A percentile compares a stretch with the other conserved stretches of the same genome.
Evolutionary conservation across 257 asterid species (phyloP).

Genomic region (Echium plantagineum): DNA sequence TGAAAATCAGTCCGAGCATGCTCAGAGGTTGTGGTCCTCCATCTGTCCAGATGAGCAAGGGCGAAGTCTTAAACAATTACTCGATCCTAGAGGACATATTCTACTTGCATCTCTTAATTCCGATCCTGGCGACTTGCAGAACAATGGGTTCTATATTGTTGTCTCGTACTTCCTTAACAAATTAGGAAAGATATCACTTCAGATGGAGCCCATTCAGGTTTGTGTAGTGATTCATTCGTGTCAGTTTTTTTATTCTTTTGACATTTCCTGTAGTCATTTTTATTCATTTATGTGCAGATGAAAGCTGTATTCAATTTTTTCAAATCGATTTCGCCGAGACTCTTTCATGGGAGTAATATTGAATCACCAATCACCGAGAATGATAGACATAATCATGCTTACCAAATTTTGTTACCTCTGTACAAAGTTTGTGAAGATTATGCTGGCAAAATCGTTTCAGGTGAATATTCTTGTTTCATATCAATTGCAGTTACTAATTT

Average conservation of each 20-base stretch:
- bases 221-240: neutral
- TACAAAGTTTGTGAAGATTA: conserved; percentile 72
- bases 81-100: conserved; percentile 65
- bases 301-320: conserved; percentile 59
- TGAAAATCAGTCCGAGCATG: conserved; percentile 23
- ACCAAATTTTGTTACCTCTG: conserved; percentile 62
- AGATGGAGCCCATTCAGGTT: conserved; percentile 68
- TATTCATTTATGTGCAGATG: conserved; percentile 44
- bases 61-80: conserved; percentile 36
- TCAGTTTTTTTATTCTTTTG: neutral
- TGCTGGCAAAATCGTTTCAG: conserved; percentile 68
- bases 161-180: conserved; percentile 65
- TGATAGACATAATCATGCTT: conserved; percentile 41
- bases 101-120: conserved; percentile 42
- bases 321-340: conserved; percentile 51
- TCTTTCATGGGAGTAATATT: conserved; percentile 24
- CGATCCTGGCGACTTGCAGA: conserved; percentile 17
- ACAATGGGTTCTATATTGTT: conserved; percentile 24
- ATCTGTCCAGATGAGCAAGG: conserved; percentile 48
- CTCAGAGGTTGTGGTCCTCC: conserved; percentile 47
- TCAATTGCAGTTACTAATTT: neutral
- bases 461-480: conserved; percentile 24
- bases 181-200: conserved; percentile 61
- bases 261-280: neutral
- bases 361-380: conserved; percentile 22